Evolutionary conservation across 805 yeast genomes (phyloP), one percentile per base, ranked within the genome.

Genomic region (Candida pseudofarinosa): DNA sequence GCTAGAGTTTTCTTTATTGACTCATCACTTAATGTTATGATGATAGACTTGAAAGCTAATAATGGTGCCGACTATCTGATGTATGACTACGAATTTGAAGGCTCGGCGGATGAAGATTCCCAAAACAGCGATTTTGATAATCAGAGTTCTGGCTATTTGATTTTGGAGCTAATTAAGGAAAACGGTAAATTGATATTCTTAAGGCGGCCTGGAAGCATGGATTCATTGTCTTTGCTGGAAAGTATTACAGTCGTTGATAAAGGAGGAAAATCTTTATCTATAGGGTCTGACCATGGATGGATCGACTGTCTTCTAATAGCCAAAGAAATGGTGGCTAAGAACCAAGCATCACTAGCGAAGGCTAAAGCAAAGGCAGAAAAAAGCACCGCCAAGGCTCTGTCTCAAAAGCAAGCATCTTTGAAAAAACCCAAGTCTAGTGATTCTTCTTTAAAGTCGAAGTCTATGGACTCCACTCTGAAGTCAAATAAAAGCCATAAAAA

Each of bases 71-170:
- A 77, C 49, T 79, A 85, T 42, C 85, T 86, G 54, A 80, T 85
- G 82, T 85, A 85, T 57, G 91, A 85, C 60, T 84, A 82, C 60
- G 91, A 85, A 57, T 85, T 85, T 60, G 82, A 80, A 52, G 46
- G 51, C 17, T 41, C 52, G 13, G 49, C 56, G 3, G 53, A 46
- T 3, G 60, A 53, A 23, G 58, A 55, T 14, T 57, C 54, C 6
- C 59, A 47, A 4, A 52, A 48, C 18, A 33, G 33, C 4, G 43
- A 19, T 4, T 36, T 45, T 13, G 85, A 80, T 44, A 65, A 62
- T 15, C 69, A 69, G 4, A 69, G 69, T 18, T 74, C 69, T 42
- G 93, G 91, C 0, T 83, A 77, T 52, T 63, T 84, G 37, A 81
- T 83, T 10, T 55, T 85, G 20, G 90, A 85, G 53, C 65, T 82